A percentile compares a stretch with the other conserved stretches of the same genome.
Conservation (phyloP, 2,329 filamentous ascomycete genomes). For the Colletotrichum spaethianum region DNA sequence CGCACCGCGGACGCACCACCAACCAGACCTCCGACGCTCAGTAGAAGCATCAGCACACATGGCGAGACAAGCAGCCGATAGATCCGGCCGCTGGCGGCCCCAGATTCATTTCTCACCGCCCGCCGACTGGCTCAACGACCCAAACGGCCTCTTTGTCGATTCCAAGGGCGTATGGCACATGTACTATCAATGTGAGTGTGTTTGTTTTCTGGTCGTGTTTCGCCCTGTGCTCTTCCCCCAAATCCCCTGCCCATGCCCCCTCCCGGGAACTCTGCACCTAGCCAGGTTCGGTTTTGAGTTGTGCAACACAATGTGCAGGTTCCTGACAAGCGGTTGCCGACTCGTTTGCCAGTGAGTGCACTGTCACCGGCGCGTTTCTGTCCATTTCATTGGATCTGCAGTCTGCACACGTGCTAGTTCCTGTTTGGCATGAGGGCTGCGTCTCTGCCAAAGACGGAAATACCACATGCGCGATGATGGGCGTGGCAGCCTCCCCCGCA, state of each 20-base stretch:
- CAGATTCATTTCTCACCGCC: slow-evolving; percentile 72
- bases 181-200: slow-evolving; percentile 72
- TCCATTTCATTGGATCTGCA: slow-evolving; percentile 34
- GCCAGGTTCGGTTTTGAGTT: slow-evolving; percentile 15
- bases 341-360: slow-evolving; percentile 46
- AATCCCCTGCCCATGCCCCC: neutral
- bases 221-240: too few species aligned
- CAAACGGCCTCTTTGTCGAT: slow-evolving; percentile 75
- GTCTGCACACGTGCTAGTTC: slow-evolving; percentile 41
- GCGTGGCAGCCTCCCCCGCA: slow-evolving; percentile 35
- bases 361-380: slow-evolving; percentile 46
- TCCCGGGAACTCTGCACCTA: neutral
- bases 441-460: slow-evolving; percentile 28
- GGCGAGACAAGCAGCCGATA: slow-evolving; percentile 30
- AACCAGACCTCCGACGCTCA: slow-evolving; percentile 33
- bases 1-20: neutral
- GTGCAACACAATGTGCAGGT: slow-evolving; percentile 28
- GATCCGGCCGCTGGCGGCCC: slow-evolving; percentile 55
- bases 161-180: slow-evolving; percentile 71
- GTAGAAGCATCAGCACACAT: slow-evolving; percentile 13
- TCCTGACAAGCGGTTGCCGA: slow-evolving; percentile 12
- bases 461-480: slow-evolving; percentile 38
- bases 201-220: neutral
- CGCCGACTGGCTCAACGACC: slow-evolving; percentile 71
- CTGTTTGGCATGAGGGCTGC: slow-evolving; percentile 33